Evolutionary conservation across 2,329 filamentous ascomycete genomes (phyloP).

Genomic region (Colletotrichum sidae): DNA sequence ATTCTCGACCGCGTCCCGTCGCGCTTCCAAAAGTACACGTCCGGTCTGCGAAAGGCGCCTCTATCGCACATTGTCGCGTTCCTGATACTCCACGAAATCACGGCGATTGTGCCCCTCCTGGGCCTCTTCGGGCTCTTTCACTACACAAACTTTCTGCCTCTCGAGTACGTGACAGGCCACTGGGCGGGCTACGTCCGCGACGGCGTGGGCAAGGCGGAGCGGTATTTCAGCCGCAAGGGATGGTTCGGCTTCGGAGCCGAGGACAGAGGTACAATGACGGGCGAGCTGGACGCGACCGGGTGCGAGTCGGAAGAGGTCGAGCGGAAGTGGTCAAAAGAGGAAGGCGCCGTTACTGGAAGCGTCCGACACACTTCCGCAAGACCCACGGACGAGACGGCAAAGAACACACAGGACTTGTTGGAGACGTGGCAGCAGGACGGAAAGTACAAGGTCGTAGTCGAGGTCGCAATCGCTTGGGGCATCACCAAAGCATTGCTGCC

Average conservation of each 20-base stretch:
- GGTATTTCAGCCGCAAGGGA: conserved; percentile 81
- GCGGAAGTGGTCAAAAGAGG: conserved; percentile 42
- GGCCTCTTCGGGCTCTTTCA: conserved; percentile 83
- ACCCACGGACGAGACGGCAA: conserved; percentile 46
- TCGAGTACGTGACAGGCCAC: conserved; percentile 60
- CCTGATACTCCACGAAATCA: conserved; percentile 90
- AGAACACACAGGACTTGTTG: conserved; percentile 46
- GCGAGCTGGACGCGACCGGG: conserved; percentile 38
- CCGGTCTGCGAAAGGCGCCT: conserved; percentile 79
- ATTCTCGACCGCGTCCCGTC: conserved; percentile 69
- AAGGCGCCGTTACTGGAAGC: conserved; percentile 41
- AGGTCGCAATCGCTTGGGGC: conserved; percentile 89
- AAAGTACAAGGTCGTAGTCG: conserved; percentile 69
- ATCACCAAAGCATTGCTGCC: conserved; percentile 89
- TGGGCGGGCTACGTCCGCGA: conserved; percentile 65
- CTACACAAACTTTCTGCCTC: conserved; percentile 79
- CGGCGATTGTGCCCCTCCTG: conserved; percentile 83
- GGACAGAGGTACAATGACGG: conserved; percentile 44
- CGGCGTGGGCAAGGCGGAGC: conserved; percentile 79
- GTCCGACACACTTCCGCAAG: conserved; percentile 39
- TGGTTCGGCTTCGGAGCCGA: conserved; percentile 76
- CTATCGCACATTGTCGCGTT: conserved; percentile 88
- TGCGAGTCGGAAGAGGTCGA: conserved; percentile 40
- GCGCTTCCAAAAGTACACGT: conserved; percentile 76
- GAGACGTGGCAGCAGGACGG: conserved; percentile 53